phyloP scores from a whole-genome alignment of 495 filamentous ascomycete species.

The Staphylotrichum longicolle region DNA sequence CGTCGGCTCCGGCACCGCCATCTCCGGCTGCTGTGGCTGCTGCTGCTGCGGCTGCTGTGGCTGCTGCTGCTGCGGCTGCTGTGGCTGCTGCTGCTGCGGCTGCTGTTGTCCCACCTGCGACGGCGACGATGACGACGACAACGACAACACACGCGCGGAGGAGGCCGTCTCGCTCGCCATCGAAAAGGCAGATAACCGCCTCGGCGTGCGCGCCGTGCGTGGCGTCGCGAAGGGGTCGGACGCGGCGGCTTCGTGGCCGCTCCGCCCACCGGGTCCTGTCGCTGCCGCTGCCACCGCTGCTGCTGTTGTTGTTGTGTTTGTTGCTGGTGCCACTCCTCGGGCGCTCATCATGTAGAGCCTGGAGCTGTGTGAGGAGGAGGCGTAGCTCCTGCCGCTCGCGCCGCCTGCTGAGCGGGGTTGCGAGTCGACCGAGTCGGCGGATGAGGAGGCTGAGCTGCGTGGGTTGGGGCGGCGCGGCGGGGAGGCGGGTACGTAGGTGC shows the following conservation, averaged over 20 bases:
- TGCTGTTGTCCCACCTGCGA: background rate
- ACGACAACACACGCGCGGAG: no score
- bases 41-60: background rate
- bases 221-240: conserved; percentile 30
- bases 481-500: conserved; percentile 25
- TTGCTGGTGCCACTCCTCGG: background rate
- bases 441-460: conserved; percentile 36
- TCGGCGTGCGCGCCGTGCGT: conserved; percentile 30
- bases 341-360: conserved; percentile 23
- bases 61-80: background rate
- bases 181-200: conserved; percentile 22
- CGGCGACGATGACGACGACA: no score
- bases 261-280: conserved; percentile 1
- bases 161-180: background rate
- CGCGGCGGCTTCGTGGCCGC: background rate
- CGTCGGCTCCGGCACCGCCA: conserved; percentile 27
- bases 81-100: background rate
- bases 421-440: conserved; percentile 37
- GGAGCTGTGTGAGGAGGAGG: conserved; percentile 29
- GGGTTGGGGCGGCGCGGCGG: conserved; percentile 26
- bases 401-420: conserved; percentile 28
- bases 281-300: conserved; percentile 17
- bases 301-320: conserved; percentile 16
- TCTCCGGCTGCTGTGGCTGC: background rate
- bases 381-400: conserved; percentile 26